Evolutionary conservation across 2,329 filamentous ascomycete genomes (phyloP), one percentile per base, ranked within the genome.

Genomic region (Aspergillus niger): DNA sequence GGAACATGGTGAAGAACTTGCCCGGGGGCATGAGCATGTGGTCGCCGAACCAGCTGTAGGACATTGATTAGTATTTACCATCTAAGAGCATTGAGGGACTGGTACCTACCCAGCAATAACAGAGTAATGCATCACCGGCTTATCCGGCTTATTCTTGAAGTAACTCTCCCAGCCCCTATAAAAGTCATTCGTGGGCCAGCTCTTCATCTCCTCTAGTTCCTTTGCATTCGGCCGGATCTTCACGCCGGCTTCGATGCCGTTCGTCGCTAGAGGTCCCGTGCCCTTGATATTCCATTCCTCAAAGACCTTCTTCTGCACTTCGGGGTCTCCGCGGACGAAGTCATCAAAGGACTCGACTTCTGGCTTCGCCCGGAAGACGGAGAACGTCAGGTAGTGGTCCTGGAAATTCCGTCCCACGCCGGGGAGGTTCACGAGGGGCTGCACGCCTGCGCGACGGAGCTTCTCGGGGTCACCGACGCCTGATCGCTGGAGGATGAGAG

Each of bases 61-160:
- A 17, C 36, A 41, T 68, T 55, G 68, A 66, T 36, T 30, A 22
- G 32, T 24, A 62, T 41, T n/a, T 41, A 8, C 2, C 41, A 5
- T 17, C 8, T 7, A n/a, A 20, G 43, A n/a, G 24, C 20, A 10
- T 15, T 30, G 17, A 8, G 28, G 30, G 48, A 3, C 0, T 17
- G 38, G 3, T 5, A 61, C 72, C 67, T 70, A 81, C 64, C 88
- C 88, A 15, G 89, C 80, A 70, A 93, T 92, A 58, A 92, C 85
- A 1, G 84, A 89, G 77, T 93, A 93, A 72, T 93, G 91, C 90
- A 93, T 93, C 47, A 93, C 90, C 0, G 90, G 91, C 82, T 93
- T 93, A 76, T 93, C 90, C 1, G 89, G 89, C 80, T 92, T 92
- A 72, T 93, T 78, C 80, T 91, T 90, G 77, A 93, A 94, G 79